Base-by-base conservation (phyloP, 192 early-diverging fungal species). In the Entomortierella lignicola region DNA sequence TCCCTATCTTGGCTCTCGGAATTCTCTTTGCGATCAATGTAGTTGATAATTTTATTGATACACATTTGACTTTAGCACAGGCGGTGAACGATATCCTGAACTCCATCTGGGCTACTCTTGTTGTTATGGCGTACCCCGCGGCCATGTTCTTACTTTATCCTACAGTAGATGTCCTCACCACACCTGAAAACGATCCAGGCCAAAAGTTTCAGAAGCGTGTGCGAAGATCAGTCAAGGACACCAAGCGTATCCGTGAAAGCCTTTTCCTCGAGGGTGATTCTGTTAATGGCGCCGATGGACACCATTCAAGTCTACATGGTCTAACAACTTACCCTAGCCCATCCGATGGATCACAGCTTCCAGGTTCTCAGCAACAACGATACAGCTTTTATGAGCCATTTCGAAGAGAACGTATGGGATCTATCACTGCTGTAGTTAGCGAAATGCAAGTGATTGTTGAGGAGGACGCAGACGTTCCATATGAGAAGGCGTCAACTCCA, bases 91-190 rank as follows among this genome's bases (percentile, higher is more conserved):
- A 79, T 50, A 18, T 79, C 0, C 62, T 66, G 13, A 61, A 63
- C 13, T 47, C 75, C 0, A 62, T 70, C 57, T 79, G 67, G 67
- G 68, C 42, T 56, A 70, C 75, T 5, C 55, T 79, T 10, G 5
- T 79, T 4, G 43, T 79, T 30, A 50, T 79, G 55, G 47, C 56
- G 29, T 79, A 79, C 32, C 75, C 75, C 0, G 75, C 75, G 0
- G 75, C 68, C 44, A 70, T 79, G 75, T 79, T 79, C 50, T 23
- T 79, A 21, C 68, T 79, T 29, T 79, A 79, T 42, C 75, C 75
- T 2, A 66, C 67, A 4, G 62, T 79, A 23, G 75, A 79, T 31
- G 62, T 66, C 2, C 63, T 79, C n/a, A 79, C 75, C 6, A 58
- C 43, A n/a, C 66, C 66, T 5, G 67, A 53, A 13, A 79, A 79